These are phyloP conservation scores for Aureobasidium subglaciale DNA, from an alignment of 2,329 filamentous ascomycete species.

Conservation along the genomic window DNA sequence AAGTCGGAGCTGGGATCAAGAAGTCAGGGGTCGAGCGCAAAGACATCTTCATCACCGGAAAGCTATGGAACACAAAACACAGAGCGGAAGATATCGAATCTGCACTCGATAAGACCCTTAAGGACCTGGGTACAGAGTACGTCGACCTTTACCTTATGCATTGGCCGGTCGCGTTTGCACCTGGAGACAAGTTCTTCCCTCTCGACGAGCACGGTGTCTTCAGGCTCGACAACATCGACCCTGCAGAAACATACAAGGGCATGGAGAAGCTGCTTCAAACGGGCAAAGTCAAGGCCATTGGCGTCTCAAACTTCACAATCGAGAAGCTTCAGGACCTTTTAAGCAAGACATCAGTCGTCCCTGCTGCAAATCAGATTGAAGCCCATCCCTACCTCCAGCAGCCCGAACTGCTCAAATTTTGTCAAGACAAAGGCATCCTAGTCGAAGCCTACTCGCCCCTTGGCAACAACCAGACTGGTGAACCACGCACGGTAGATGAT, in stretches of 20 bases:
- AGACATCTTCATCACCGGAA: conserved; percentile 43
- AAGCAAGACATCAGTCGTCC: conserved; percentile 32
- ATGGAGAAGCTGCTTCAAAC: conserved; percentile 23
- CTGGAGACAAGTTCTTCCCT: conserved; percentile 29
- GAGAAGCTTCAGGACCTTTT: conserved; percentile 25
- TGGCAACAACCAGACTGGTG: conserved; percentile 49
- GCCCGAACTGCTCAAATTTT: conserved; percentile 31
- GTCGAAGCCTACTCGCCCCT: conserved; percentile 30
- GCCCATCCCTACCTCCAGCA: conserved; percentile 35
- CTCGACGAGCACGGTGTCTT: conserved; percentile 17
- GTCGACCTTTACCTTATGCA: conserved; percentile 47
- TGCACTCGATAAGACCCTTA: conserved; percentile 36
- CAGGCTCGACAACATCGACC: conserved; percentile 24
- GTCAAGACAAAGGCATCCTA: conserved; percentile 29
- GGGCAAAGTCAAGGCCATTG: conserved; percentile 25
- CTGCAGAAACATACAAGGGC: conserved; percentile 20
- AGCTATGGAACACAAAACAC: conserved; percentile 55
- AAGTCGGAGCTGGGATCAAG: conserved; percentile 24
- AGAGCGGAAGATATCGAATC: conserved; percentile 43
- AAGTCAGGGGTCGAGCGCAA: conserved; percentile 23
- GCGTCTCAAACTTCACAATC: conserved; percentile 24
- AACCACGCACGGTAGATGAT: conserved; percentile 57
- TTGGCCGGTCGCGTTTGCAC: conserved; percentile 28
- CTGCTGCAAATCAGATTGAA: conserved; percentile 34
- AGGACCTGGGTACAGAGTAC: conserved; percentile 39